Conservation (phyloP, 495 filamentous ascomycete genomes). For the Tuber brumale region DNA sequence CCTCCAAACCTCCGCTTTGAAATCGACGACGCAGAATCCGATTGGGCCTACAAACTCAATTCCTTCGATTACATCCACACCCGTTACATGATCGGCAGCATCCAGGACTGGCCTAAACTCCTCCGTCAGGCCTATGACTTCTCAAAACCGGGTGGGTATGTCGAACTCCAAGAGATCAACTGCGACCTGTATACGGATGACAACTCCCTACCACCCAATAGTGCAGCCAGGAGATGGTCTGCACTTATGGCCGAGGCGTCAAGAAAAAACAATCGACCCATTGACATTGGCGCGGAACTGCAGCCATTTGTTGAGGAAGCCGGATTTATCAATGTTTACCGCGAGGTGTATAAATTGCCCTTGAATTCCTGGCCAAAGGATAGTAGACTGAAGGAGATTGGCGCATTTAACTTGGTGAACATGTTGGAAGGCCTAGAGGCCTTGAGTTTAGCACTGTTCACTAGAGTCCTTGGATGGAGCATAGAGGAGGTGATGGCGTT, state of each 20-base stretch:
- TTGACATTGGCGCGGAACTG: slow-evolving; percentile 10
- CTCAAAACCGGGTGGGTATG: slow-evolving; percentile 32
- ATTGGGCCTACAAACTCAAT: slow-evolving; percentile 44
- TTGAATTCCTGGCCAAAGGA: slow-evolving; percentile 32
- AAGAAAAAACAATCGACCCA: slow-evolving; percentile 15
- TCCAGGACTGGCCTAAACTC: slow-evolving; percentile 33
- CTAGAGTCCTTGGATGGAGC: slow-evolving; percentile 22
- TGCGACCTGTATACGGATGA: slow-evolving; percentile 27
- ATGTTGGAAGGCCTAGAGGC: slow-evolving; percentile 31
- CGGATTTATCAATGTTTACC: slow-evolving; percentile 19
- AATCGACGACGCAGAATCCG: slow-evolving; percentile 48
- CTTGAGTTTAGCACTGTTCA: slow-evolving; percentile 25
- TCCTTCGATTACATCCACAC: slow-evolving; percentile 46
- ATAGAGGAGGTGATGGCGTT: slow-evolving; percentile 11
- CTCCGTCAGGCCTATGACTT: slow-evolving; percentile 43
- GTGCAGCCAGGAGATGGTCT: slow-evolving; percentile 17
- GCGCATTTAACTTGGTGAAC: slow-evolving; percentile 18
- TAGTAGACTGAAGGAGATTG: slow-evolving; percentile 29
- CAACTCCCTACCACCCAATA: slow-evolving; percentile 8
- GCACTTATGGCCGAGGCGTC: slow-evolving; percentile 25
- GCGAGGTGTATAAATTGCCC: slow-evolving; percentile 25
- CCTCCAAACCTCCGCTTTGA: slow-evolving; percentile 41
- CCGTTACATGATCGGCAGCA: slow-evolving; percentile 39
- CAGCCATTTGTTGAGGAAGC: slow-evolving; percentile 15
- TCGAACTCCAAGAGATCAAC: slow-evolving; percentile 28